These are phyloP conservation scores for Drechslerella dactyloides DNA, from an alignment of 2,329 filamentous ascomycete genomes.

Conservation along the genomic window DNA sequence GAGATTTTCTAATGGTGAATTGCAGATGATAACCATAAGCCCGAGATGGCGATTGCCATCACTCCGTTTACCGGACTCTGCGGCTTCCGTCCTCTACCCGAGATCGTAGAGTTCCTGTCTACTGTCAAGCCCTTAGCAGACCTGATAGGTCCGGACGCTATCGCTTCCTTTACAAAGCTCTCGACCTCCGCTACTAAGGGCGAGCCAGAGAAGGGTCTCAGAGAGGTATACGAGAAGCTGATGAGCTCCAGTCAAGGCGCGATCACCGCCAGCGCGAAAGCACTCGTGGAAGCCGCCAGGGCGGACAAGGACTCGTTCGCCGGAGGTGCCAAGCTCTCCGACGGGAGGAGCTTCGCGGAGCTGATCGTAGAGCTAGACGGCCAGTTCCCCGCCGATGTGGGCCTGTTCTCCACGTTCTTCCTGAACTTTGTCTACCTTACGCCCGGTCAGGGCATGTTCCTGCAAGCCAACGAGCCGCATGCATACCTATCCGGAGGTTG, in stretches of 20 bases:
- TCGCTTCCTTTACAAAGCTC: constrained; percentile 66
- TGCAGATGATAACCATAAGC: constrained; percentile 95
- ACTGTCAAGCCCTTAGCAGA: constrained; percentile 69
- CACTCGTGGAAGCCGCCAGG: constrained; percentile 74
- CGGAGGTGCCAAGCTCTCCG: constrained; percentile 59
- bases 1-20: constrained; percentile 15
- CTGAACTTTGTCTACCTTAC: constrained; percentile 90
- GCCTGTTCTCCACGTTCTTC: constrained; percentile 94
- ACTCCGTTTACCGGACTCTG: constrained; percentile 96
- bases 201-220: constrained; percentile 75
- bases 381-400: constrained; percentile 88
- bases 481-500: constrained; percentile 78
- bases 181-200: constrained; percentile 58
- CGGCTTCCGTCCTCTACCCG: constrained; percentile 84
- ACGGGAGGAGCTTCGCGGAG: constrained; percentile 70
- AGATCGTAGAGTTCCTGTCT: constrained; percentile 84
- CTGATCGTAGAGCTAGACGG: constrained; percentile 77
- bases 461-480: constrained; percentile 96
- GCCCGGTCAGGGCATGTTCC: constrained; percentile 91
- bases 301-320: constrained; percentile 76
- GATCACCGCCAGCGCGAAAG: constrained; percentile 69
- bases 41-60: constrained; percentile 98
- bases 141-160: constrained; percentile 71
- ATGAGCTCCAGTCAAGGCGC: constrained; percentile 77
- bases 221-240: constrained; percentile 75